Conservation (phyloP, 2,329 filamentous ascomycete species). For the Colletotrichum kahawae region DNA sequence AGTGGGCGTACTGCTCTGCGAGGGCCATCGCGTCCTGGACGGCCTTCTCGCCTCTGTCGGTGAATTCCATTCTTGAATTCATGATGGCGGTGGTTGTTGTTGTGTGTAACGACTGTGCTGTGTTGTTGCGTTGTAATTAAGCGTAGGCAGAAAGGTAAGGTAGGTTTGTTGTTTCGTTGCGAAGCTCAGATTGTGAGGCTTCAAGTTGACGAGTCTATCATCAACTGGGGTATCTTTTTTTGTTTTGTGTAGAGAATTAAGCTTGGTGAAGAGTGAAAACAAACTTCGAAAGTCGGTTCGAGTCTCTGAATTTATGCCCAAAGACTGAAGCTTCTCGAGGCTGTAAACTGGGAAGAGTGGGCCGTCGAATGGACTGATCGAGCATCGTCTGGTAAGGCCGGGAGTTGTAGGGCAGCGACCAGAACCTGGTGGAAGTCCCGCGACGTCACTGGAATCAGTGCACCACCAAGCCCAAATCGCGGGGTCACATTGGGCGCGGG, state of each 20-base stretch:
- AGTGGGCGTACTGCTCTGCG: constrained; percentile 88
- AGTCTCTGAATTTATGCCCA: constrained; percentile 8
- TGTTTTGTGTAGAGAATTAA: not conserved
- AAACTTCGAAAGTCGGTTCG: not conserved
- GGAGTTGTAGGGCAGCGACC: constrained; percentile 27
- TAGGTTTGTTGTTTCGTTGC: not conserved
- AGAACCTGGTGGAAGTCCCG: constrained; percentile 26
- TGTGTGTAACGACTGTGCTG: constrained; percentile 23
- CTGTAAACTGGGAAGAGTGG: constrained; percentile 18
- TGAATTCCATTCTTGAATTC: constrained; percentile 87
- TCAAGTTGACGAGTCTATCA: constrained; percentile 20
- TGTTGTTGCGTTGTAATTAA: constrained; percentile 19
- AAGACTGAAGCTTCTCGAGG: not conserved
- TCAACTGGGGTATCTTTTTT: constrained; percentile 15
- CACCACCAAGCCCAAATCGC: constrained; percentile 14
- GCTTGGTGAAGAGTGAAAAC: not conserved
- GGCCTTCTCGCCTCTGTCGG: constrained; percentile 88
- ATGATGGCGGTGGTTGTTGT: constrained; percentile 50
- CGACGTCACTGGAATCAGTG: constrained; percentile 28
- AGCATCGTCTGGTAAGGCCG: constrained; percentile 7
- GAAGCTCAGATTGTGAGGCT: constrained; percentile 19
- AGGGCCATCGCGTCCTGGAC: constrained; percentile 87
- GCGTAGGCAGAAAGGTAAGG: constrained; percentile 12
- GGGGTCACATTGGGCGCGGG: not conserved
- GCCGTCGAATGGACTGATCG: constrained; percentile 17